Evolutionary conservation across 352 stramenopile genomes (phyloP).

Genomic region (Globisporangium carolinianum): DNA sequence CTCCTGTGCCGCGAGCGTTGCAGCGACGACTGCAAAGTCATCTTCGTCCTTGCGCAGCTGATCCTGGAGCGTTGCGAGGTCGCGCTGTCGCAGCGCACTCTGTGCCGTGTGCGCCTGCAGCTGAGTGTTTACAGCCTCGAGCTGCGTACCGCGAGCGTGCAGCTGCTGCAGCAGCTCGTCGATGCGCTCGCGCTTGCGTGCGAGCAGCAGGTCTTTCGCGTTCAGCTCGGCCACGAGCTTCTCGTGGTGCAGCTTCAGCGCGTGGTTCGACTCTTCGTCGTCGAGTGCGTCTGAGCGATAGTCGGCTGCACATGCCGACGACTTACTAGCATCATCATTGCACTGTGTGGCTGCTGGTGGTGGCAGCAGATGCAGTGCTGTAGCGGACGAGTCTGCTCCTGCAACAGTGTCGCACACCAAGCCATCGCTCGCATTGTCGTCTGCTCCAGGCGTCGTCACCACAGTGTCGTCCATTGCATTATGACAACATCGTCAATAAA

Average conservation of each 20-base stretch:
- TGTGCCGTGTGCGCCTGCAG: slow-evolving; percentile 13
- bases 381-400: too few relatives aligned
- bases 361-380: too few relatives aligned
- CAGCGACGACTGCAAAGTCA: slow-evolving; percentile 55
- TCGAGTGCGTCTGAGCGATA: background rate
- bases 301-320: too few relatives aligned
- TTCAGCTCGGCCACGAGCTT: slow-evolving; percentile 61
- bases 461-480: too few relatives aligned
- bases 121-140: slow-evolving; percentile 8
- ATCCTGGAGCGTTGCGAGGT: slow-evolving; percentile 30
- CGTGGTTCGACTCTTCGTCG: slow-evolving; percentile 20
- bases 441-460: too few relatives aligned
- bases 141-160: slow-evolving; percentile 15
- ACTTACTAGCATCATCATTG: too few relatives aligned
- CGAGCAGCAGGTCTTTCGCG: slow-evolving; percentile 54
- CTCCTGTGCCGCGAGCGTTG: slow-evolving; percentile 45
- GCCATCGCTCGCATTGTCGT: too few relatives aligned
- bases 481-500: too few relatives aligned
- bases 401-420: too few relatives aligned
- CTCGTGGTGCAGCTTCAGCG: slow-evolving; percentile 47
- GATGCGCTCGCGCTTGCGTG: slow-evolving; percentile 52
- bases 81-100: slow-evolving; percentile 14
- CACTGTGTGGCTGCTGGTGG: too few relatives aligned
- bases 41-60: slow-evolving; percentile 61
- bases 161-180: slow-evolving; percentile 51